phyloP scores from a whole-genome alignment of 306 rosid species.

The Erythrophleum fordii region DNA sequence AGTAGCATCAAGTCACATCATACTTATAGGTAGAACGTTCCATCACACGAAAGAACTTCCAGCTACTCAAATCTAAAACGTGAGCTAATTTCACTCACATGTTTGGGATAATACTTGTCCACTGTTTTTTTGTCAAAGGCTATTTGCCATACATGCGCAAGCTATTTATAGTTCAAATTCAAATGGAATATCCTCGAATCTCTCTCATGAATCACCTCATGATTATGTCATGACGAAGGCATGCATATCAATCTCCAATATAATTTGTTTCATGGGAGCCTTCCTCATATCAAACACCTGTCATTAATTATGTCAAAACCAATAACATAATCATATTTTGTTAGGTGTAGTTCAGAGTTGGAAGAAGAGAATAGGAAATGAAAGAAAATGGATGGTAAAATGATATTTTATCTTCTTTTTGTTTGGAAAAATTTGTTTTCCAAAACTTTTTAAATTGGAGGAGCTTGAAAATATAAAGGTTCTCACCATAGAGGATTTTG shows the following conservation, averaged over 20 bases:
- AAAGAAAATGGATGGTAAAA: background rate
- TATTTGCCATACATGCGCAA: background rate
- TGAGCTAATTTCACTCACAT: background rate
- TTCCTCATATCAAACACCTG: background rate
- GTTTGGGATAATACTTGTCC: background rate
- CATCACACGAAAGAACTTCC: background rate
- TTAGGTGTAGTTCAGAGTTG: background rate
- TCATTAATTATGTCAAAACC: too few species aligned
- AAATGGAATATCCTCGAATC: background rate
- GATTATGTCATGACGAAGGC: background rate
- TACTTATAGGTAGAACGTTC: background rate
- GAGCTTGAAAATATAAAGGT: background rate
- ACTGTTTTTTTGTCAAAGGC: too few species aligned
- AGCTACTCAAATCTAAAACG: background rate
- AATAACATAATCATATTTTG: background rate
- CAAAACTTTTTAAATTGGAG: background rate
- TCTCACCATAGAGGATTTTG: background rate
- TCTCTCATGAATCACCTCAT: background rate
- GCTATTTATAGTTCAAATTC: background rate
- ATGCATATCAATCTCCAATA: background rate
- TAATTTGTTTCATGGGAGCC: background rate
- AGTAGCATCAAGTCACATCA: background rate
- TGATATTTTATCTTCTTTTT: too few species aligned
- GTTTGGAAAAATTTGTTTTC: background rate
- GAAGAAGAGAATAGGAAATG: background rate